A percentile compares a stretch with the other conserved stretches of the same genome.
Conservation (phyloP, 139 green algal genomes). For the Tetradesmus obliquus region DNA sequence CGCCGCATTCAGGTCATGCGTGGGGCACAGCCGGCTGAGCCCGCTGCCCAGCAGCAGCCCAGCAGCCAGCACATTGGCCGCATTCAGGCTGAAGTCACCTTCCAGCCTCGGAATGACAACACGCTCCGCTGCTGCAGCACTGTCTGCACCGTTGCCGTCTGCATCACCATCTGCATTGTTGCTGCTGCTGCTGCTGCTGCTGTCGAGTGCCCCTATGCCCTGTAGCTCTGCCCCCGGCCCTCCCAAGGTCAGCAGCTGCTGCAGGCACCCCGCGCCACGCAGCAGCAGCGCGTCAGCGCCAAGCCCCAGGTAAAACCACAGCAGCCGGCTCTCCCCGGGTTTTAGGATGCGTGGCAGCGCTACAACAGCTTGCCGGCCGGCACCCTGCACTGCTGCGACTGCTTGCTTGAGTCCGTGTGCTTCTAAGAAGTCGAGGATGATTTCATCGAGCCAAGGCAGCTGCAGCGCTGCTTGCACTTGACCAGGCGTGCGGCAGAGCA, state of each 20-base stretch:
- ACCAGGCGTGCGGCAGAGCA: constrained; percentile 83
- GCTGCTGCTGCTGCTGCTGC: constrained; percentile 30
- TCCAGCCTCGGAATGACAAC: constrained; percentile 65
- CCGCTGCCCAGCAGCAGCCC: constrained; percentile 64
- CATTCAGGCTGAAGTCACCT: constrained; percentile 91
- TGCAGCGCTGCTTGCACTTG: constrained; percentile 74
- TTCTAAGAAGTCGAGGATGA: constrained; percentile 90
- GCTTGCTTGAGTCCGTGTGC: constrained; percentile 83
- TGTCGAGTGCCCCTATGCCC: not conserved
- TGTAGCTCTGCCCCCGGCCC: constrained; percentile 48
- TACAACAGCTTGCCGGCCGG: constrained; percentile 69
- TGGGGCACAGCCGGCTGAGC: constrained; percentile 71
- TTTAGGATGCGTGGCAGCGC: constrained; percentile 85
- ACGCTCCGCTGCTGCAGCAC: not conserved
- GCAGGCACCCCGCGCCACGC: constrained; percentile 72
- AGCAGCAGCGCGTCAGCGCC: constrained; percentile 84
- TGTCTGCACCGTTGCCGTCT: not conserved
- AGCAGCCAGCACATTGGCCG: constrained; percentile 78
- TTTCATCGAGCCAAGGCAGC: constrained; percentile 81
- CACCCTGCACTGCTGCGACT: constrained; percentile 61
- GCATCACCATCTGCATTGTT: not conserved
- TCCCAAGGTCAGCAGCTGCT: constrained; percentile 71
- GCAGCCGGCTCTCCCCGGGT: constrained; percentile 82
- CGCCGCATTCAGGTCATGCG: constrained; percentile 83
- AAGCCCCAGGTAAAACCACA: constrained; percentile 82